phyloP scores from a whole-genome alignment of 371 early-diverging fungal genomes.

The Zychaea mexicana region DNA sequence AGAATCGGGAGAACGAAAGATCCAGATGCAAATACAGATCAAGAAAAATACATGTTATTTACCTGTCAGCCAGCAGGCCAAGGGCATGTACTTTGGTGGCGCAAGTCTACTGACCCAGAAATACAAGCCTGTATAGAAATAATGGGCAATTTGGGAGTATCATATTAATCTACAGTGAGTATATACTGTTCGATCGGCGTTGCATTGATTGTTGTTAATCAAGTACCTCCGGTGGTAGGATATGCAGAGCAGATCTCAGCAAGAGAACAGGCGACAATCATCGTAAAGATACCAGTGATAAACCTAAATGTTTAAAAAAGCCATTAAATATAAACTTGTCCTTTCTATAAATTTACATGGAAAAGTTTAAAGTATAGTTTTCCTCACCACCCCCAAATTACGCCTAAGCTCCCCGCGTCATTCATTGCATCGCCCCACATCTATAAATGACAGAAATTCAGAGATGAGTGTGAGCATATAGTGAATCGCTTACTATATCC shows the following conservation, averaged over 20 bases:
- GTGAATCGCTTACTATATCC: no score
- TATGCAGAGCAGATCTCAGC: slow-evolving; percentile 78
- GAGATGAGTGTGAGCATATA: no score
- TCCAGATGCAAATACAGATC: no score
- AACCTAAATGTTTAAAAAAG: slow-evolving; percentile 33
- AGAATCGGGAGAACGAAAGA: no score
- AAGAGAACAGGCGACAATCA: slow-evolving; percentile 65
- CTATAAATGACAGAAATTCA: slow-evolving; percentile 16
- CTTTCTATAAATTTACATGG: neutral
- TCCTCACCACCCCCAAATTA: slow-evolving; percentile 66
- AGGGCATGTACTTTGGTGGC: slow-evolving; percentile 57
- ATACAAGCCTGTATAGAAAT: slow-evolving; percentile 48
- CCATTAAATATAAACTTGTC: no score
- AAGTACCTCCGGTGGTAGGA: slow-evolving; percentile 74
- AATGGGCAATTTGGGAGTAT: neutral
- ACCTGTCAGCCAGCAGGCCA: slow-evolving; percentile 66
- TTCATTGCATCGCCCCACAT: slow-evolving; percentile 63
- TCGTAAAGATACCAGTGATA: slow-evolving; percentile 56
- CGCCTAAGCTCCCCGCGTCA: slow-evolving; percentile 65
- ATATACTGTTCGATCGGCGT: neutral
- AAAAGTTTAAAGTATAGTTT: neutral
- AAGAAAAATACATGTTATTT: no score
- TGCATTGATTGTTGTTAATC: no score
- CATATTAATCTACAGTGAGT: no score
- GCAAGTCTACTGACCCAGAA: slow-evolving; percentile 64